Base-by-base conservation (phyloP, 768 basidiomycete genomes). In the Phaeotremella skinneri region DNA sequence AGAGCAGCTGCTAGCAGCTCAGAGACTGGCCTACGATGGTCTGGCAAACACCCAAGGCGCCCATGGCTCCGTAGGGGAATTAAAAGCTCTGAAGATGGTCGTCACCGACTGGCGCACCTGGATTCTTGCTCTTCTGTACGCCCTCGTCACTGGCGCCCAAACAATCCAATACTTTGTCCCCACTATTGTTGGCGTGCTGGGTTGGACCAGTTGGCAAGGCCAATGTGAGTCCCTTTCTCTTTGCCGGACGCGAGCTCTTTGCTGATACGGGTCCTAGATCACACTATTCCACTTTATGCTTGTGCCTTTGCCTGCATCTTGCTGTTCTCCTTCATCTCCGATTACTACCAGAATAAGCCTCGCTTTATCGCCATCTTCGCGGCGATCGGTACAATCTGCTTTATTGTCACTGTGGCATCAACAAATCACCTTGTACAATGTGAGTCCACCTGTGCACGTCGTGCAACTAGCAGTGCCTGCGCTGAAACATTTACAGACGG, bases 1-100 rank as follows among this genome's bases (percentile, higher is more conserved):
- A 16, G 73, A 75, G 61, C 32, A 27, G 14, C 37, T 55, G n/a
- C 58, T 79, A 11, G 79, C 79, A 4, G 63, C 72, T 29, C 64
- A 63, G 2, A 68, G 78, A 0, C 72, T 79, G 62, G 66, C 71
- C 20, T 45, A 13, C 20, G 11, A 13, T 21, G 21, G 11, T 11
- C 11, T 13, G 13, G 43, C n/a, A 9, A 23, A 23, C 7, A 45
- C 13, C 6, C 43, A 45, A 45, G 43, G 43, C 7, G 23, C 7
- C 6, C 7, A 45, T 6, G 43, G 7, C 13, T 17, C 9, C 7
- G 9, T 37, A 7, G 23, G 13, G 7, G 43, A 13, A 13, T 45
- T 11, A 21, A 13, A 45, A 45, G 11, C 43, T 13, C 21, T 45
- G 13, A 45, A 45, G 21, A 7, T 23, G 43, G 11, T 23, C 43